Conservation (phyloP, 805 yeast genomes). For the Nakazawaea ambrosiae region DNA sequence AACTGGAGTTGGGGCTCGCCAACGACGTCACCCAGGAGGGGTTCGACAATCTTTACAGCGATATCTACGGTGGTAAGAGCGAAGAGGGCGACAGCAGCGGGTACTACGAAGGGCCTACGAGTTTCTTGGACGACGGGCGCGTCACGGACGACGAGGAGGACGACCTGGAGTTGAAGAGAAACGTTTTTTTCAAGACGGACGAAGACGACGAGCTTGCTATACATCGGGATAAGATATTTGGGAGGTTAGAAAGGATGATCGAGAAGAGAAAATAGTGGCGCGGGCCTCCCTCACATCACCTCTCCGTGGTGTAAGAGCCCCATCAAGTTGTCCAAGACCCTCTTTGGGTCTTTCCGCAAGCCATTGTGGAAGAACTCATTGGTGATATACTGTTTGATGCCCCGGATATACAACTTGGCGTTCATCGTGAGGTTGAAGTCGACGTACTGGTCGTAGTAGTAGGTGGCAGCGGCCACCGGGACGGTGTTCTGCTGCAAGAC, state of each 20-base stretch:
- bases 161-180: slow-evolving; percentile 31
- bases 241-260: slow-evolving; percentile 48
- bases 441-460: slow-evolving; percentile 44
- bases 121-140: slow-evolving; percentile 11
- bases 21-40: slow-evolving; percentile 14
- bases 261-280: slow-evolving; percentile 19
- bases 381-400: slow-evolving; percentile 34
- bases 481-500: slow-evolving; percentile 16
- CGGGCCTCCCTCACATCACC: slow-evolving; percentile 22
- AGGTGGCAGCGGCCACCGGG: slow-evolving; percentile 46
- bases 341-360: slow-evolving; percentile 31
- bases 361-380: slow-evolving; percentile 49
- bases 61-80: slow-evolving; percentile 13
- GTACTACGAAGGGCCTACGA: slow-evolving; percentile 15
- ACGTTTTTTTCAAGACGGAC: slow-evolving; percentile 51
- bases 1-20: slow-evolving; percentile 10
- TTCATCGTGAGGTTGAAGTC: slow-evolving; percentile 35
- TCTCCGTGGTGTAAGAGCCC: slow-evolving; percentile 31
- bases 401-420: slow-evolving; percentile 27
- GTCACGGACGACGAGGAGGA: slow-evolving; percentile 12
- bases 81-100: no score
- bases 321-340: slow-evolving; percentile 33
- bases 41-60: slow-evolving; percentile 26
- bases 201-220: slow-evolving; percentile 54
- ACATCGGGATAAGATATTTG: slow-evolving; percentile 58